These are phyloP conservation scores for Candida morakotiae DNA, from an alignment of 805 yeast genomes.

Conservation along the genomic window DNA sequence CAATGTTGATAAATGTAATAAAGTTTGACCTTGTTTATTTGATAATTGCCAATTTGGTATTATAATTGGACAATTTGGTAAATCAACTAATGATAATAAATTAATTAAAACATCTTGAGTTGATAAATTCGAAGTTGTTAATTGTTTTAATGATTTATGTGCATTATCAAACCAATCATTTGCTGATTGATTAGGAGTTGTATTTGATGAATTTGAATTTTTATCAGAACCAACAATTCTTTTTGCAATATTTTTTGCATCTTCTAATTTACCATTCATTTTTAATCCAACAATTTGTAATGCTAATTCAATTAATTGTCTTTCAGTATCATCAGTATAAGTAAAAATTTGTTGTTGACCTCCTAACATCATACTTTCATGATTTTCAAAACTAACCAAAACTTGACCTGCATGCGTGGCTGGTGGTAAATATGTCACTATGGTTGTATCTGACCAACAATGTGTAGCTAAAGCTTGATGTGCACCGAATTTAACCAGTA, in stretches of 20 bases:
- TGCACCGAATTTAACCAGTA: slow-evolving; percentile 83
- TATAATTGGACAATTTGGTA: slow-evolving; percentile 58
- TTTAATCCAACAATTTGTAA: slow-evolving; percentile 94
- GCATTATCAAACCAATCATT: slow-evolving; percentile 52
- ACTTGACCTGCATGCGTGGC: slow-evolving; percentile 89
- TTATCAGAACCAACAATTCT: slow-evolving; percentile 72
- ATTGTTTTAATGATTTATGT: slow-evolving; percentile 41
- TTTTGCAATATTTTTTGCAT: slow-evolving; percentile 89
- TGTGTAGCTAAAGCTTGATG: slow-evolving; percentile 78
- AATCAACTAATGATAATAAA: slow-evolving; percentile 55
- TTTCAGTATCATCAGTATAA: slow-evolving; percentile 91
- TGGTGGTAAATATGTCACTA: slow-evolving; percentile 92
- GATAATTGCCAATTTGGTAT: slow-evolving; percentile 78
- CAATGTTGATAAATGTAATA: slow-evolving; percentile 80
- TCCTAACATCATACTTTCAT: slow-evolving; percentile 30
- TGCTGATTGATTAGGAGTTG: slow-evolving; percentile 15
- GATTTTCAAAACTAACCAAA: slow-evolving; percentile 71
- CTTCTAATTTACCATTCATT: slow-evolving; percentile 94
- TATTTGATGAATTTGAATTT: slow-evolving; percentile 4
- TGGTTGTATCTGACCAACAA: slow-evolving; percentile 94
- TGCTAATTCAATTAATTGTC: slow-evolving; percentile 91
- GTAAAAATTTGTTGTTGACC: slow-evolving; percentile 64
- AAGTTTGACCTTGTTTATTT: slow-evolving; percentile 79
- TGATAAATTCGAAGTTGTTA: slow-evolving; percentile 41
- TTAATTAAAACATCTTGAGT: slow-evolving; percentile 48